Conservation (phyloP, 768 basidiomycete genomes). For the Tulasnella sp. region DNA sequence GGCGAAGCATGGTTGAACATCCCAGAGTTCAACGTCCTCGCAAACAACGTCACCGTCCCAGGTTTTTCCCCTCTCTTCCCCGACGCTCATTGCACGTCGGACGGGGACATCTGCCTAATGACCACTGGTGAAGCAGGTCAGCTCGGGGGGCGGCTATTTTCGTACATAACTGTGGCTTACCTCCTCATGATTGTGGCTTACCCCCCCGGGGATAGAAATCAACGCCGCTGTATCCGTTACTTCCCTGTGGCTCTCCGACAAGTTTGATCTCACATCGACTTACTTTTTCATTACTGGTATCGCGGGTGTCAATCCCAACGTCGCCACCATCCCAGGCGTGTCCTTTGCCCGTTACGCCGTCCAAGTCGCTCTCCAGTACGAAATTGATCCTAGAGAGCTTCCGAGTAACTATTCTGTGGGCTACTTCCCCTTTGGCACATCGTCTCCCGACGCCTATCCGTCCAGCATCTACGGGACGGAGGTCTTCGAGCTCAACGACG, state of each 20-base stretch:
- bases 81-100: constrained; percentile 26
- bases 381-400: constrained; percentile 33
- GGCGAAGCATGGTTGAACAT: constrained; percentile 19
- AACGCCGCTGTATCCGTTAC: constrained; percentile 31
- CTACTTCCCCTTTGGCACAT: constrained; percentile 27
- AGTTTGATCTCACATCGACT: constrained; percentile 30
- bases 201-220: too few species aligned
- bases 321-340: constrained; percentile 29
- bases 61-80: constrained; percentile 32
- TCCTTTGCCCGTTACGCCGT: constrained; percentile 31
- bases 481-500: constrained; percentile 36
- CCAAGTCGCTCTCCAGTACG: constrained; percentile 30
- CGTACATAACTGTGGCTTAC: neutral
- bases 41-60: constrained; percentile 28
- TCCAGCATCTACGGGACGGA: constrained; percentile 32
- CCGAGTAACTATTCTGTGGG: constrained; percentile 29
- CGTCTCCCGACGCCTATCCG: constrained; percentile 22
- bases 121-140: constrained; percentile 25
- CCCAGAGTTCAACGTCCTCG: constrained; percentile 25
- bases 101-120: constrained; percentile 29
- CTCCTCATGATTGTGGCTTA: too few species aligned
- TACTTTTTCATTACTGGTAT: constrained; percentile 36
- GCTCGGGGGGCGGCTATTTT: neutral
- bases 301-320: constrained; percentile 31
- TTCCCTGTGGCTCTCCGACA: constrained; percentile 25